phyloP scores from a whole-genome alignment of 2,329 filamentous ascomycete genomes.

The Sarocladium oryzae region DNA sequence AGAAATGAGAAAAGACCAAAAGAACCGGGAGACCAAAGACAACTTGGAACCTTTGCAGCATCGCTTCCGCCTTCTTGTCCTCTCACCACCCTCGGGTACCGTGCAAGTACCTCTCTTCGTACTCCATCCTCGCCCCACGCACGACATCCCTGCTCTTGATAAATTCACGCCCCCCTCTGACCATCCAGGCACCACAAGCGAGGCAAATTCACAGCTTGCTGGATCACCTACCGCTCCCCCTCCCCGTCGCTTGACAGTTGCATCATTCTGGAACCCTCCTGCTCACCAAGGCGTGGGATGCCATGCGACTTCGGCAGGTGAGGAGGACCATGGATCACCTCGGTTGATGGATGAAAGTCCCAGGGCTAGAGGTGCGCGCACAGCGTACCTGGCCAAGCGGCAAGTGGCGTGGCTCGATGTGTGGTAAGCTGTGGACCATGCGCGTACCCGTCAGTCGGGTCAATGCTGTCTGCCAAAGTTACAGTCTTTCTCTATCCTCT shows the following conservation, averaged over 20 bases:
- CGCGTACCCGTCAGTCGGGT: no score
- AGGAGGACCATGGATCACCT: not conserved
- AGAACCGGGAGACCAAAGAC: no score
- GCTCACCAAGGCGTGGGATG: not conserved
- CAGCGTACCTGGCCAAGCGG: no score
- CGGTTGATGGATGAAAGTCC: not conserved
- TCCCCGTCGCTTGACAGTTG: not conserved
- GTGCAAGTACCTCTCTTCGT: not conserved
- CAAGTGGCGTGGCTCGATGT: no score
- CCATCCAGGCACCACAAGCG: not conserved
- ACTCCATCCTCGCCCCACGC: not conserved
- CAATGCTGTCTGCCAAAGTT: no score
- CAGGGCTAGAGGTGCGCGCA: not conserved
- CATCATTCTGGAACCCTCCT: conserved; percentile 7
- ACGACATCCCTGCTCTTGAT: not conserved
- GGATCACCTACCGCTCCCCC: not conserved
- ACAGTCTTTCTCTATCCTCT: no score
- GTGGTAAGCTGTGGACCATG: no score
- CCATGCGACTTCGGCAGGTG: not conserved
- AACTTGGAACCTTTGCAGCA: no score
- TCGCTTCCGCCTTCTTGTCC: no score
- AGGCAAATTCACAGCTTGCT: not conserved
- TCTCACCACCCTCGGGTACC: not conserved
- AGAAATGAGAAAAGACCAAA: no score
- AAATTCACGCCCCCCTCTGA: not conserved